These are phyloP conservation scores for Scenedesmus sp. DNA, from an alignment of 163 green algal genomes.

Conservation along the genomic window DNA sequence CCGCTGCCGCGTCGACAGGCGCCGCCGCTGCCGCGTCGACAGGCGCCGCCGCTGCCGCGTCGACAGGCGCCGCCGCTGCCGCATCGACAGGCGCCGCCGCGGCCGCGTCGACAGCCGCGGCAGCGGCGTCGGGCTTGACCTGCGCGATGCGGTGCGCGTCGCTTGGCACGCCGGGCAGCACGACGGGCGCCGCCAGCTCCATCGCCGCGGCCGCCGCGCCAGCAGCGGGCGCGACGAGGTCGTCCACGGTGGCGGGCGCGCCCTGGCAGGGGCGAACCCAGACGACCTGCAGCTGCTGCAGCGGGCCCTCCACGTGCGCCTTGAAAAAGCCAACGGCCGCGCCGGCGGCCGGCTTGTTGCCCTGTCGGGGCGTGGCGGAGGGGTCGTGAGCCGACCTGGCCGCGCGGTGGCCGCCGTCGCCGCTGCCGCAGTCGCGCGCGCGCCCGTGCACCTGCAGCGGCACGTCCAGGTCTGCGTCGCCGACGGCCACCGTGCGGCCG, in stretches of 20 bases:
- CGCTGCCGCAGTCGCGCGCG: too few relatives aligned
- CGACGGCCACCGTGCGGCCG: neutral
- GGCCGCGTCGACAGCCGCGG: neutral
- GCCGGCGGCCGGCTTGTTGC: neutral
- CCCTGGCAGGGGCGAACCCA: constrained; percentile 5
- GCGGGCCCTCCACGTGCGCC: neutral
- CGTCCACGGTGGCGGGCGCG: neutral
- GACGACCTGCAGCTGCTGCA: constrained; percentile 38
- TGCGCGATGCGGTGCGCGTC: too few relatives aligned
- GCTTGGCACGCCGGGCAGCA: neutral
- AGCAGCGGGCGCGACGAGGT: neutral
- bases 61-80: neutral
- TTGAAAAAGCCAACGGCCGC: neutral
- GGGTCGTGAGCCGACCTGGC: too few relatives aligned
- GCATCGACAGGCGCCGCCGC: neutral
- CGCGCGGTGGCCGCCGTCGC: too few relatives aligned
- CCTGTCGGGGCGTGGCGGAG: too few relatives aligned
- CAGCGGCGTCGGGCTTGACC: too few relatives aligned
- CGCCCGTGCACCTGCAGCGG: neutral
- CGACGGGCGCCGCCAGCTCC: neutral
- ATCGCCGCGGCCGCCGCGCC: neutral
- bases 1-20: neutral
- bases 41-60: neutral
- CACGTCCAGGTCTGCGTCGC: neutral
- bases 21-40: constrained; percentile 8